These are phyloP conservation scores for Fusarium newnesense DNA, from an alignment of 2,329 filamentous ascomycete species.

Conservation along the genomic window DNA sequence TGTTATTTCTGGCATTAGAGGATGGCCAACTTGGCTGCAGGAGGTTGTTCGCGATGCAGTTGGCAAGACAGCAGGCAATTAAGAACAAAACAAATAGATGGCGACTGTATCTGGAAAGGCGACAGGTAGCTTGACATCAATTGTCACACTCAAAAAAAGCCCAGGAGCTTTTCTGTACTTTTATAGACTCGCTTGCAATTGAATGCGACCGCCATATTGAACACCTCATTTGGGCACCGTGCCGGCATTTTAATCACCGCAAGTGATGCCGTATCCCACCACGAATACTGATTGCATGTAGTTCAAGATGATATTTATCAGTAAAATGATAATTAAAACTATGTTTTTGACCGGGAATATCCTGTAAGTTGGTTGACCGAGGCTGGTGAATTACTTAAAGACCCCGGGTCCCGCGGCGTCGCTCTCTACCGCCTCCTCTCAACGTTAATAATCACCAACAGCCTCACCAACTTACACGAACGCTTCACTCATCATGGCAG, in stretches of 20 bases:
- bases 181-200: neutral
- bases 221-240: rapidly evolving
- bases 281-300: neutral
- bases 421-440: neutral
- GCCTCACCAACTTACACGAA: neutral
- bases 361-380: neutral
- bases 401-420: neutral
- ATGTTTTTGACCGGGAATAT: neutral
- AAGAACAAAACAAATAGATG: neutral
- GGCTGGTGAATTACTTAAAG: neutral
- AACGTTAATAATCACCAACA: neutral
- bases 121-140: neutral
- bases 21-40: slow-evolving; percentile 53
- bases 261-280: neutral
- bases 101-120: no score
- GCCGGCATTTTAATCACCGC: neutral
- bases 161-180: neutral
- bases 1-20: slow-evolving; percentile 50
- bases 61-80: slow-evolving; percentile 21
- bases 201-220: neutral
- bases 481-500: neutral
- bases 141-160: neutral
- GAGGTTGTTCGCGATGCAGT: slow-evolving; percentile 47
- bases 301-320: rapidly evolving
- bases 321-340: rapidly evolving